Evolutionary conservation across 2,329 filamentous ascomycete species (phyloP).

Genomic region (Akanthomyces uredinophilus): DNA sequence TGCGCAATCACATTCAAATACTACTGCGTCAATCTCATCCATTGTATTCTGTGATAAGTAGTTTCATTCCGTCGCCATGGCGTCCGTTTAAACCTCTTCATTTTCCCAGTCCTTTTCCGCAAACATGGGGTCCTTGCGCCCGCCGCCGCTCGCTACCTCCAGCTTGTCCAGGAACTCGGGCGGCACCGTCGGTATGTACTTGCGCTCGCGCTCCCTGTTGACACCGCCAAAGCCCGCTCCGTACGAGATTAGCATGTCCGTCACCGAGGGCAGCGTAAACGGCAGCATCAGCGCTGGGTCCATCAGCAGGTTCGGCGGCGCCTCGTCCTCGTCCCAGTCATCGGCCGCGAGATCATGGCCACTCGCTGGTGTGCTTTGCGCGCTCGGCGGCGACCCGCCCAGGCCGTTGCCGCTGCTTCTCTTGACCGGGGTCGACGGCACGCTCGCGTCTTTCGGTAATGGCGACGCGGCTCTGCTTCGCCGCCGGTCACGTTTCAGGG

Average conservation of each 20-base stretch:
- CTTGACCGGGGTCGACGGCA: slow-evolving; percentile 41
- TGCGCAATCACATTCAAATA: too few species aligned
- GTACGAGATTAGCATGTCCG: slow-evolving; percentile 94
- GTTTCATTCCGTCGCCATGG: neutral
- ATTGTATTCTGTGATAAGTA: neutral
- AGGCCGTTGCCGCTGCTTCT: slow-evolving; percentile 37
- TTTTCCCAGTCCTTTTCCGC: slow-evolving; percentile 63
- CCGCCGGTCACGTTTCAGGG: slow-evolving; percentile 51
- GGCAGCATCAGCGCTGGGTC: slow-evolving; percentile 90
- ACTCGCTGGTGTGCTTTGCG: slow-evolving; percentile 35
- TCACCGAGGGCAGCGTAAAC: slow-evolving; percentile 91
- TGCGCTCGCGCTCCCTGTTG: slow-evolving; percentile 84
- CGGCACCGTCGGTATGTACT: slow-evolving; percentile 93
- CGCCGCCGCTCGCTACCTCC: slow-evolving; percentile 50
- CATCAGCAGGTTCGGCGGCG: slow-evolving; percentile 70
- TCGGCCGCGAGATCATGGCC: slow-evolving; percentile 37
- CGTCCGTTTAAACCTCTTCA: slow-evolving; percentile 46
- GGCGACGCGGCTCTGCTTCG: slow-evolving; percentile 44
- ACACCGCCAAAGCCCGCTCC: slow-evolving; percentile 91
- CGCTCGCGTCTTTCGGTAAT: slow-evolving; percentile 29
- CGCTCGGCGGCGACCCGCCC: slow-evolving; percentile 35
- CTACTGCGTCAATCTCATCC: neutral
- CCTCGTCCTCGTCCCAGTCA: slow-evolving; percentile 49
- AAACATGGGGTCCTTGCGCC: slow-evolving; percentile 51
- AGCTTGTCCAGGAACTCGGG: slow-evolving; percentile 88